Evolutionary conservation across 768 basidiomycete species (phyloP).

Genomic region (Leccinum obscurum): DNA sequence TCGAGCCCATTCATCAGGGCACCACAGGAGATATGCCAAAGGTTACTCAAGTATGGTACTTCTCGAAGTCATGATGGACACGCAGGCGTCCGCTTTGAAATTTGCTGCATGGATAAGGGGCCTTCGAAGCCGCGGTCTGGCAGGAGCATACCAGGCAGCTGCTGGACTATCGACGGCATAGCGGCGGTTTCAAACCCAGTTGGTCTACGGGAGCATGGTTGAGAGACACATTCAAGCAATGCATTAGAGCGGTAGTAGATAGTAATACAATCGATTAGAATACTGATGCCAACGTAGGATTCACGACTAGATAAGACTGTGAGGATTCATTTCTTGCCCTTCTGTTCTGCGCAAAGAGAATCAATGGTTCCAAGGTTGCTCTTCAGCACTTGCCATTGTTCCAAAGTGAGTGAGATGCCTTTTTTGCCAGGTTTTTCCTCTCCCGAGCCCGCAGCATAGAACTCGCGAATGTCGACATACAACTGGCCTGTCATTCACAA

Average conservation of each 20-base stretch:
- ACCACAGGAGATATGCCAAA: conserved; percentile 57
- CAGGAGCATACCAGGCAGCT: conserved; percentile 69
- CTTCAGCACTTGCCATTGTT: conserved; percentile 69
- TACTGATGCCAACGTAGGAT: not conserved
- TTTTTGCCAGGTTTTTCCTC: conserved; percentile 81
- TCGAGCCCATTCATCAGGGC: conserved; percentile 4
- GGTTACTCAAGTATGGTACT: conserved; percentile 51
- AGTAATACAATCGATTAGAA: not conserved
- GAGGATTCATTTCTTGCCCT: conserved; percentile 18
- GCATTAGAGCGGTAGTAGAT: conserved; percentile 6
- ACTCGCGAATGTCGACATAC: conserved; percentile 75
- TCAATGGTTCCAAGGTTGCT: conserved; percentile 47
- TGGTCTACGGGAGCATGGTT: not conserved
- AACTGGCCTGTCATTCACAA: conserved; percentile 40
- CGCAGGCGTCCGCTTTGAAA: conserved; percentile 55
- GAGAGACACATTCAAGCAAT: not conserved
- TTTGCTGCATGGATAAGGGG: conserved; percentile 66
- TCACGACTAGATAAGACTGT: not conserved
- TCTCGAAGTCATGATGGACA: conserved; percentile 64
- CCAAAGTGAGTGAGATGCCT: conserved; percentile 64
- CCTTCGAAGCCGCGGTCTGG: conserved; percentile 54
- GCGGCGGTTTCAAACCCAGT: not conserved
- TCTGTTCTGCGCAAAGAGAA: conserved; percentile 40
- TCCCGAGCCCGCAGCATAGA: conserved; percentile 52
- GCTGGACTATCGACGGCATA: conserved; percentile 53